Percentiles rank a stretch among this genome's conserved stretches.
Evolutionary conservation across 192 early-diverging fungal genomes (phyloP).

Genomic region (Coemansia sp.): DNA sequence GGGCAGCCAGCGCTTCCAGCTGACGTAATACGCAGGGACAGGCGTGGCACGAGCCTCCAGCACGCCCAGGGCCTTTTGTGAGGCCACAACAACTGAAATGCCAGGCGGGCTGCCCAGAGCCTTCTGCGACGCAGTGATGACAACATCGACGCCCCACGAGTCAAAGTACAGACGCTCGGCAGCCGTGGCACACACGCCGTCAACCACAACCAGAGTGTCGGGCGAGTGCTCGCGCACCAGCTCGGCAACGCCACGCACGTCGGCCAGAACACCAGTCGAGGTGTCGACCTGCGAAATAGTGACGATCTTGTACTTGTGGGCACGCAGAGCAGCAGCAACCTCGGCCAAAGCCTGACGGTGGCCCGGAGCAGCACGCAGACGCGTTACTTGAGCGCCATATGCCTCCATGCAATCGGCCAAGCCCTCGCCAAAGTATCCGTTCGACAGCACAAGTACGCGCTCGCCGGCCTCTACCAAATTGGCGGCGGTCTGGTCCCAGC

Average conservation of each 20-base stretch:
- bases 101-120: slow-evolving; percentile 94
- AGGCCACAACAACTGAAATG: slow-evolving; percentile 82
- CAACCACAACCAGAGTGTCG: slow-evolving; percentile 84
- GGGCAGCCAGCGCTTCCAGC: slow-evolving; percentile 93
- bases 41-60: slow-evolving; percentile 65
- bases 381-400: slow-evolving; percentile 86
- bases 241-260: slow-evolving; percentile 74
- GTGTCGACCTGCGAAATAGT: slow-evolving; percentile 97
- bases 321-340: slow-evolving; percentile 64
- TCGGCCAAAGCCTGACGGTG: slow-evolving; percentile 65
- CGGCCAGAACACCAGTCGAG: slow-evolving; percentile 86
- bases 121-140: slow-evolving; percentile 94
- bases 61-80: slow-evolving; percentile 56
- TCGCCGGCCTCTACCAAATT: slow-evolving; percentile 91
- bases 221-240: slow-evolving; percentile 76
- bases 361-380: slow-evolving; percentile 69
- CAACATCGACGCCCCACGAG: slow-evolving; percentile 88
- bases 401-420: slow-evolving; percentile 87
- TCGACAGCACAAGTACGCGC: slow-evolving; percentile 82
- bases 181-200: slow-evolving; percentile 95
- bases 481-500: slow-evolving; percentile 93
- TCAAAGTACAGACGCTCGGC: slow-evolving; percentile 91
- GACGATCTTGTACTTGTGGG: slow-evolving; percentile 77
- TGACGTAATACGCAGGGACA: slow-evolving; percentile 86
- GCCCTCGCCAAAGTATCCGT: slow-evolving; percentile 95